Evolutionary conservation across 345 rosid genomes (phyloP), one percentile per base, ranked within the genome.

Genomic region (Lepidium aucheri): DNA sequence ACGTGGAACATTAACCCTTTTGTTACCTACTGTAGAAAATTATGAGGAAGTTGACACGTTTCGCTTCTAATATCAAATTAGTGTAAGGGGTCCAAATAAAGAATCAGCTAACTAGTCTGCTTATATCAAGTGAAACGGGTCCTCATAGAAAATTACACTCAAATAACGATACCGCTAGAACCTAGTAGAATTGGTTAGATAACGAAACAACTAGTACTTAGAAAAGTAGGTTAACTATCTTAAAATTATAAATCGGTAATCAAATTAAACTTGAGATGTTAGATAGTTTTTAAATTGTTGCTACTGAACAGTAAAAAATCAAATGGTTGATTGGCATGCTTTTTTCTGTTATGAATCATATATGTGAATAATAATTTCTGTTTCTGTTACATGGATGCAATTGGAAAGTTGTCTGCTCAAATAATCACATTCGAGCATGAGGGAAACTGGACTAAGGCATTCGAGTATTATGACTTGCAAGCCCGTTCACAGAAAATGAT

Each of bases 381-480:
- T 30, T 69, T 57, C 41, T 82, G 67, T 60, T 70, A 63, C 64
- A 53, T 68, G 73, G 40, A 53, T 79, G 68, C 45, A 47, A 54
- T 39, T 32, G 43, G 41, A 66, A 53, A 93, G 98, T 75, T 90
- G 85, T 72, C 83, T 54, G 87, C 97, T 70, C 98, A 93, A 86
- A 84, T 86, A 70, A 82, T 86, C 61, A 89, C 94, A 74, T 88
- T 80, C 76, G 98, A 93, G 89, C 97, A 90, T 52, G 97, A 90
- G 81, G 97, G 97, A 63, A 84, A 90, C 65, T 93, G 98, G 98
- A 84, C 79, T 69, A 88, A 85, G 79, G 98, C 94, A 53, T 96
- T 93, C 50, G 98, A 93, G 71, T 90, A 85, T 68, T 90, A 93
- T 77, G 97, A 93, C 70, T 72, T 90, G 67, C 97, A 87, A 93